Evolutionary conservation across 2,329 filamentous ascomycete species (phyloP), one percentile per base, ranked within the genome.

Genomic region (Macroventuria anomochaeta): DNA sequence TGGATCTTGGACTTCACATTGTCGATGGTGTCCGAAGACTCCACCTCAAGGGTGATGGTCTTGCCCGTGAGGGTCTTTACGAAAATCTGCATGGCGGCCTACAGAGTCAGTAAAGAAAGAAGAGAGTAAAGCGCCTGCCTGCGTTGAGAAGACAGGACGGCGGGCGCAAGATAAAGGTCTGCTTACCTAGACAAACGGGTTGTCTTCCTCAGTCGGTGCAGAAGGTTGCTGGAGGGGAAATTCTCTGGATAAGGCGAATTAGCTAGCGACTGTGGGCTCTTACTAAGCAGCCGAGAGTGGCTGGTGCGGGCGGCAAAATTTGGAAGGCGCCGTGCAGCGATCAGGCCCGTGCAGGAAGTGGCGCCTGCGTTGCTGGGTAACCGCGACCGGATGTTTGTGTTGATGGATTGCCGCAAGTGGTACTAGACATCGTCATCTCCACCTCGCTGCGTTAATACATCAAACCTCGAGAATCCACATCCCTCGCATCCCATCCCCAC

Each of bases 21-120:
- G 88, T 97, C 95, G 83, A 99, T 97, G 77, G 93, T 97, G 83
- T 99, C 95, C 77, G 89, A 93, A 75, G 92, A 96, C 89, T 97
- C 95, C 83, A 97, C 95, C 92, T 99, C 95, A 75, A 99, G 93
- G 89, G 95, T 97, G 89, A 97, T 97, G 79, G 95, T 97, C 90
- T 97, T 97, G 78, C 95, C 95, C 90, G 95, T 97, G 75, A 97
- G 73, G 80, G 82, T 84, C 76, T 84, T 84, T 70, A 85, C 82
- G 79, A 85, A 77, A 64, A 77, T 77, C 74, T 77, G 75, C 75
- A 77, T 77, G 70, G 70, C 71, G 74, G 70, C 73, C 74, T 76
- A 44, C 50, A 18, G 25, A 17, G 55, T 68, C 49, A 68, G 67
- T 57, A 25, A 50, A 31, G 11, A 31, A 32, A 34, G 42, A 34